phyloP scores from a whole-genome alignment of 2,329 filamentous ascomycete genomes.

The Colletotrichum agaves region DNA sequence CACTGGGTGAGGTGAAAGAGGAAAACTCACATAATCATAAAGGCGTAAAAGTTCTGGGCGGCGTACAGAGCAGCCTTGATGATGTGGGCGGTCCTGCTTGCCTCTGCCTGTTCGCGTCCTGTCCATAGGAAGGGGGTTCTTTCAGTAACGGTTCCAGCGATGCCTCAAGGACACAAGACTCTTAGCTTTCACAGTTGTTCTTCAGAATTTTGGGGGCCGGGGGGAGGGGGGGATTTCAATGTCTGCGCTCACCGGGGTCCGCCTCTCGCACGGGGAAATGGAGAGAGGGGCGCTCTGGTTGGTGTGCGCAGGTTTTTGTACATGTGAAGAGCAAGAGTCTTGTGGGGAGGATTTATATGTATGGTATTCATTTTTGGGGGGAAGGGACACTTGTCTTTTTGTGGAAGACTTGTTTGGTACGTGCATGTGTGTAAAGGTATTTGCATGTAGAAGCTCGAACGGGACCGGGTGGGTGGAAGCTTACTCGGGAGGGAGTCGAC shows the following conservation, averaged over 20 bases:
- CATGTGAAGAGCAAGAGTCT: constrained; percentile 8
- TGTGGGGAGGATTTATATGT: neutral
- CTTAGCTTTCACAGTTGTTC: constrained; percentile 37
- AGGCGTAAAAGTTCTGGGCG: constrained; percentile 96
- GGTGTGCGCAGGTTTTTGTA: constrained; percentile 15
- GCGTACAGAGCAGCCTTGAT: constrained; percentile 88
- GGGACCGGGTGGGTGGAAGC: constrained; percentile 40
- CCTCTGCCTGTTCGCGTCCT: constrained; percentile 75
- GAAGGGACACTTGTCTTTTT: no score
- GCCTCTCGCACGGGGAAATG: constrained; percentile 18
- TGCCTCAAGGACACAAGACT: constrained; percentile 40
- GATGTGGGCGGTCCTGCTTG: constrained; percentile 76
- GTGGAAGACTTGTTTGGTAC: neutral
- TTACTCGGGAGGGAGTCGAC: constrained; percentile 65
- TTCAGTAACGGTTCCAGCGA: constrained; percentile 66
- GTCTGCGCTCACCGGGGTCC: constrained; percentile 32
- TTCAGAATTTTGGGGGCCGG: constrained; percentile 1
- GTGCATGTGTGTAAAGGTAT: neutral
- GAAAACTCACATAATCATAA: constrained; percentile 94
- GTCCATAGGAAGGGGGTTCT: constrained; percentile 71
- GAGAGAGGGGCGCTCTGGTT: constrained; percentile 26
- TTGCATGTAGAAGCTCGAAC: neutral
- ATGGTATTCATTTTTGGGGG: neutral
- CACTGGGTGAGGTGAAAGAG: neutral
- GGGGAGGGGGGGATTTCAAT: neutral